Percentiles rank a stretch among this genome's conserved stretches.
These are phyloP conservation scores for Pterothamnion heteromorphum DNA, from an alignment of 31 red algal species.

Conservation along the genomic window DNA sequence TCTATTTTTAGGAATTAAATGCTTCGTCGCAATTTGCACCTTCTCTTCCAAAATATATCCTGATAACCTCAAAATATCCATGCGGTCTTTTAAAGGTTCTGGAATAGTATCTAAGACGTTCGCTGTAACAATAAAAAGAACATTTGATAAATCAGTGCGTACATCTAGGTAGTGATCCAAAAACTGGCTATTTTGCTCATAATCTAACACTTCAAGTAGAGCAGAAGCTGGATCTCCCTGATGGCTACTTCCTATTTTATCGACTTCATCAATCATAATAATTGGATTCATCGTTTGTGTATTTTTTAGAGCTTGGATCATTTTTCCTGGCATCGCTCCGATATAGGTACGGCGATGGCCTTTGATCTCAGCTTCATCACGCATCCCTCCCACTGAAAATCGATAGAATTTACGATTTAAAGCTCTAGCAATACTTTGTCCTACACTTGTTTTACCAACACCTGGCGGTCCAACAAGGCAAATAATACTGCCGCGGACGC, in stretches of 20 bases:
- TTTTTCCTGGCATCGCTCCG: conserved; percentile 96
- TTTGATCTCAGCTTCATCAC: conserved; percentile 91
- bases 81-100: conserved; percentile 80
- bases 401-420: conserved; percentile 85
- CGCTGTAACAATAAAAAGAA: conserved; percentile 89
- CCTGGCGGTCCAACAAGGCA: conserved; percentile 89
- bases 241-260: conserved; percentile 86
- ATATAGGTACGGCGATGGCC: conserved; percentile 96
- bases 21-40: conserved; percentile 73
- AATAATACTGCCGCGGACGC: conserved; percentile 83
- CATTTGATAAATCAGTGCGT: conserved; percentile 83
- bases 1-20: conserved; percentile 70
- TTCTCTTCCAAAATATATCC: conserved; percentile 98
- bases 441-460: conserved; percentile 92
- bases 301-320: conserved; percentile 84
- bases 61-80: conserved; percentile 81
- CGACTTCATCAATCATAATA: conserved; percentile 97
- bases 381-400: conserved; percentile 94
- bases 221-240: conserved; percentile 80
- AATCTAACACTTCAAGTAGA: conserved; percentile 89
- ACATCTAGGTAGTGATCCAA: conserved; percentile 92
- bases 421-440: conserved; percentile 75
- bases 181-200: conserved; percentile 90
- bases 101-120: conserved; percentile 87
- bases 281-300: conserved; percentile 83